Percentiles rank a stretch among this genome's conserved stretches.
phyloP scores from a whole-genome alignment of 2,329 filamentous ascomycete species.

The Bipolaris gigantea region DNA sequence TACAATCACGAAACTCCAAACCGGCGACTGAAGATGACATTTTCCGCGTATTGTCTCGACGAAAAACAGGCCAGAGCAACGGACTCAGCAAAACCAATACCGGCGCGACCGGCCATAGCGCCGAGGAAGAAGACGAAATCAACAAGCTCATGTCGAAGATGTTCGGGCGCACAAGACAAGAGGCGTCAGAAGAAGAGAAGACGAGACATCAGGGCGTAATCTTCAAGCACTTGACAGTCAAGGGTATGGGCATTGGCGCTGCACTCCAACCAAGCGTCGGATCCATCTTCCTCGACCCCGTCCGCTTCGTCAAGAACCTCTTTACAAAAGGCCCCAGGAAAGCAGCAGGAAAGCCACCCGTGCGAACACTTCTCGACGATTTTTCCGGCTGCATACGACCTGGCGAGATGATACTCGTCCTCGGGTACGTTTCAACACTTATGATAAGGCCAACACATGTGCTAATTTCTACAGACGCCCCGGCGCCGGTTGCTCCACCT shows the following conservation, averaged over 20 bases:
- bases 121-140: conserved; percentile 56
- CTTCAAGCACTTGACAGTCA: conserved; percentile 66
- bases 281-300: conserved; percentile 64
- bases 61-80: conserved; percentile 47
- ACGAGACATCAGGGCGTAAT: conserved; percentile 69
- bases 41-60: conserved; percentile 54
- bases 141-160: conserved; percentile 68
- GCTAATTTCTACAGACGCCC: conserved; percentile 49
- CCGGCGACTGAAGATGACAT: conserved; percentile 56
- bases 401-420: conserved; percentile 71
- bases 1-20: conserved; percentile 27
- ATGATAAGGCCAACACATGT: no score
- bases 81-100: conserved; percentile 31
- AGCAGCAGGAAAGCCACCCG: conserved; percentile 54
- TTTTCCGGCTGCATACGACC: conserved; percentile 71
- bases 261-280: conserved; percentile 63
- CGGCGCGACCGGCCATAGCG: conserved; percentile 23
- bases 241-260: conserved; percentile 62
- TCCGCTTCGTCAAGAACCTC: conserved; percentile 57
- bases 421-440: conserved; percentile 49
- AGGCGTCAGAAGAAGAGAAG: conserved; percentile 69
- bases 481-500: conserved; percentile 69
- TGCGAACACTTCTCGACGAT: conserved; percentile 66
- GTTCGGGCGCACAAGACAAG: conserved; percentile 67
- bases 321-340: conserved; percentile 48